Evolutionary conservation across 176 grass and related monocot species (phyloP), one percentile per base, ranked within the genome.

Genomic region (Zea mays): DNA sequence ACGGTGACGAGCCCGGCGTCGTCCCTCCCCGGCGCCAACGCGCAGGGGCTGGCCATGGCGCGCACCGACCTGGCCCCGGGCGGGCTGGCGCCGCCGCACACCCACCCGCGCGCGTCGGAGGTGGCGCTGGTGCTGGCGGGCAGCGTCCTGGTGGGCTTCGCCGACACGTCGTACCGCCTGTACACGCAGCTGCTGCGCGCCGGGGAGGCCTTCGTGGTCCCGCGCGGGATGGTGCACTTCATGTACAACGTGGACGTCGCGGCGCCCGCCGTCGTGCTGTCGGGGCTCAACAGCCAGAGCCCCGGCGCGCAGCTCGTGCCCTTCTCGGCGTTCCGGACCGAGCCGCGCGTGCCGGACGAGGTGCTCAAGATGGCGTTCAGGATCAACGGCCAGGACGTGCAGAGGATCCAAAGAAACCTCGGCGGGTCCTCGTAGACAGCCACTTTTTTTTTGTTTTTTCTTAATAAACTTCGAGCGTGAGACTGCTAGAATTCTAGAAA

Each of bases 51-150:
- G 11, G 35, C 83, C 79, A 88, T 92, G 83, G 75, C 83, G 69
- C 86, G 83, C 51, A 9, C 59, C 16, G 90, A 92, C 64, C 79
- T 92, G 17, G 86, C 83, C 1, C 69, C 49, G 15, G 83, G 90
- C 17, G 79, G 90, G 37, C 16, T 92, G 57, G 90, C 66, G 36
- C 90, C 90, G 40, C 90, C 62, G 70, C 90, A 92, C 83, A 39
- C 86, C 4, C 90, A 92, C 83, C 90, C 86, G 67, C 86, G 90
- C 65, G 90, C 90, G 58, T 85, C 90, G 64, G 86, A 92, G 79
- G 79, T 66, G 74, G 86, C 79, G 64, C 37, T 86, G 1, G 83
- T 92, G 60, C 83, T 92, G 48, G n/a, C 10, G 0, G 90, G 90
- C 10, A 57, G 50, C 79, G 73, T 92, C 9, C 75, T 88, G 13